Evolutionary conservation across 2,329 filamentous ascomycete genomes (phyloP).

Genomic region (Verticillium longisporum): DNA sequence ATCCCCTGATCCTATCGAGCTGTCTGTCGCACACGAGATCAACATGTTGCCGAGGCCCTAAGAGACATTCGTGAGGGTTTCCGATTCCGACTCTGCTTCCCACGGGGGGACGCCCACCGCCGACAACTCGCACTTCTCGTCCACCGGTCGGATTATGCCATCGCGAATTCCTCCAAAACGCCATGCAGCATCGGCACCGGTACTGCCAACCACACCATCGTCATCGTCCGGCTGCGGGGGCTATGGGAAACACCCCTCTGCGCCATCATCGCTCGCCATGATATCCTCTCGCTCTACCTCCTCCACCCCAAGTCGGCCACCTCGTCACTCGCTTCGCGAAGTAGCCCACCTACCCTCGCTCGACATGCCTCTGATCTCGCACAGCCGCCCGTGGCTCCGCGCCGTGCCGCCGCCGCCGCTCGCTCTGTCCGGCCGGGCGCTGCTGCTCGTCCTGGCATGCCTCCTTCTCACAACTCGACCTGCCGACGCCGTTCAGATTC

Average conservation of each 20-base stretch:
- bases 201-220: neutral
- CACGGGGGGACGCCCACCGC: neutral
- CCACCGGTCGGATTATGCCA: neutral
- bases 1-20: neutral
- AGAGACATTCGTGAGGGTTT: neutral
- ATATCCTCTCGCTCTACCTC: slow-evolving; percentile 5
- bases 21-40: neutral
- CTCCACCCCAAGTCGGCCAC: neutral
- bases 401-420: neutral
- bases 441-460: slow-evolving; percentile 31
- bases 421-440: neutral
- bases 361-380: neutral
- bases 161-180: neutral
- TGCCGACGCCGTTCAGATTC: slow-evolving; percentile 58
- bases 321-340: slow-evolving; percentile 2
- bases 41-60: neutral
- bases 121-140: neutral
- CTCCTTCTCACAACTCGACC: slow-evolving; percentile 28
- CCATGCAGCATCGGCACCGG: neutral
- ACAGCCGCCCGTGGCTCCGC: neutral
- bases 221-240: neutral
- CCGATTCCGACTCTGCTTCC: neutral
- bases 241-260: slow-evolving; percentile 9
- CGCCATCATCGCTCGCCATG: slow-evolving; percentile 9
- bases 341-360: slow-evolving; percentile 3